Base-by-base conservation (phyloP, 768 basidiomycete genomes). In the Mycena capillaripes region DNA sequence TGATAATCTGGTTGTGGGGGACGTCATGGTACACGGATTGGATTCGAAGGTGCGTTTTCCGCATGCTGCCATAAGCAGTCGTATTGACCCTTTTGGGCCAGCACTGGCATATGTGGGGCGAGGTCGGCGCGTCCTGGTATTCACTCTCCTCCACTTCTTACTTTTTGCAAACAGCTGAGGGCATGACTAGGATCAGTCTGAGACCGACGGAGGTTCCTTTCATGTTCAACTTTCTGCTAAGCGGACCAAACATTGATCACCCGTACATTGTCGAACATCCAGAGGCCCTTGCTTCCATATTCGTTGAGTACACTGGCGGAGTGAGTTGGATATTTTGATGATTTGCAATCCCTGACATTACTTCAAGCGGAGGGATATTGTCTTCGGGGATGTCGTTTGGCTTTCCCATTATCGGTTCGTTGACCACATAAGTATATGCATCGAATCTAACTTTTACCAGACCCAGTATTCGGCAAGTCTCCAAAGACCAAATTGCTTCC, bases 31-130 rank as follows among this genome's bases (percentile, higher is more conserved):
- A 0, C 80, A 86, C 40, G 86, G 84, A 6, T 75, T 87, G 30
- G 80, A 81, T 25, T 74, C 78, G n/a, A 82, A 84, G 65, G 86
- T 86, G 52, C n/a, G 83, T 72, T 19, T n/a, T 8, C 50, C 10
- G 38, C 17, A 14, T 23, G 2, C 1, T 32, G 3, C 25, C 27
- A 38, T 12, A 36, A 23, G 14, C 12, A 55, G 21, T 55, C 40
- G 8, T 2, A 23, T 12, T n/a, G 10, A 19, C 56, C 38, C 9
- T 27, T 17, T 27, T 17, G 16, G 65, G 29, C 14, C 64, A 88
- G 86, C 76, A 82, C 66, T 87, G 86, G 86, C 86, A 87, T 72
- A 85, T 84, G 78, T 88, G 86, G 86, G 86, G 87, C 1, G 83
- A 85, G 53, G 73, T 82, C 19, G 73, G 76, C 23, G 78, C 67